Conservation (phyloP, 2,329 filamentous ascomycete species). For the Aspergillus unguis region DNA sequence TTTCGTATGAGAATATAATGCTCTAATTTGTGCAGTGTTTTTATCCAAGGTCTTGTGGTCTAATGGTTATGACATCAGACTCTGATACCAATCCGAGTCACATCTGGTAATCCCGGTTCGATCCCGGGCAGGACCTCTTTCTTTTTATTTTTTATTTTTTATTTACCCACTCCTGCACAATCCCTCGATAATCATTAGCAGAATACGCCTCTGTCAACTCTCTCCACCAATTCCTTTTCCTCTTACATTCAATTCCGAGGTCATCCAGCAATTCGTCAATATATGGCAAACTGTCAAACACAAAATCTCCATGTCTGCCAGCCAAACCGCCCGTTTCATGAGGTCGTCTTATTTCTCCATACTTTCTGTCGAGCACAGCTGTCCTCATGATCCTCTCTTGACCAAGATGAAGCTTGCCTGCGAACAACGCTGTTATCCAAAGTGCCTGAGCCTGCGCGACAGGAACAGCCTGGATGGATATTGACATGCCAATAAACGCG, state of each 20-base stretch:
- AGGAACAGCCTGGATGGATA: constrained; percentile 1
- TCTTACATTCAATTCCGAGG: constrained; percentile 51
- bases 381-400: background rate
- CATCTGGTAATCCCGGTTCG: constrained; percentile 12
- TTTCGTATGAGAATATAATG: too few relatives aligned
- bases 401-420: background rate
- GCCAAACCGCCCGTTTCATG: background rate
- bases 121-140: constrained; percentile 11
- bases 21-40: too few relatives aligned
- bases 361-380: background rate
- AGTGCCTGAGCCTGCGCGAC: constrained; percentile 10
- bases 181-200: constrained; percentile 25
- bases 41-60: constrained; percentile 3
- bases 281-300: constrained; percentile 68
- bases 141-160: background rate
- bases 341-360: constrained; percentile 1
- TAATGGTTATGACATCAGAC: constrained; percentile 12
- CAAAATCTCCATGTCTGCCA: background rate
- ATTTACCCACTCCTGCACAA: constrained; percentile 25
- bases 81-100: constrained; percentile 6
- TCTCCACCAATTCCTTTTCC: constrained; percentile 23
- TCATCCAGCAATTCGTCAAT: constrained; percentile 62
- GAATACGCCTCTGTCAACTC: constrained; percentile 27
- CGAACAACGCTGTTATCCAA: constrained; percentile 8
- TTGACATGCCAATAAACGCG: constrained; percentile 6